A percentile compares a stretch with the other conserved stretches of the same genome.
Evolutionary conservation across 1,139 yeast genomes (phyloP).

Genomic region (Pichia sp.): DNA sequence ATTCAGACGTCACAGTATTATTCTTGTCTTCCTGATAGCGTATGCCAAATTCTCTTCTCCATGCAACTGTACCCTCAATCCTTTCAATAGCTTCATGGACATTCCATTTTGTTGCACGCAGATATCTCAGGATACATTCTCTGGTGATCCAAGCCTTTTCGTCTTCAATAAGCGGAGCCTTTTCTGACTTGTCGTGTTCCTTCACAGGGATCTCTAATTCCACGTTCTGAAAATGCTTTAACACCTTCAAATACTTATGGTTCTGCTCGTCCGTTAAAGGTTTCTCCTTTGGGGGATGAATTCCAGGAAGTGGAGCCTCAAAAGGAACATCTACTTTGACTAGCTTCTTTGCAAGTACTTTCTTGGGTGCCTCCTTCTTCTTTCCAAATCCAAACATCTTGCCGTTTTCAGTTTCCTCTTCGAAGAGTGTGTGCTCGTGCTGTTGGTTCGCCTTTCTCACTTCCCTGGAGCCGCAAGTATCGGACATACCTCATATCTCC

Average conservation of each 20-base stretch:
- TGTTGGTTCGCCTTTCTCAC: not conserved
- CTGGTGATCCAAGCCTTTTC: constrained; percentile 89
- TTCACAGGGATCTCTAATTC: constrained; percentile 36
- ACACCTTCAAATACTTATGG: constrained; percentile 54
- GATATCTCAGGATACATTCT: constrained; percentile 82
- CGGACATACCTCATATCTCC: not conserved
- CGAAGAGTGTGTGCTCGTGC: not conserved
- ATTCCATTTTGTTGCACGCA: constrained; percentile 90
- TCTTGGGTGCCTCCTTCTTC: constrained; percentile 31
- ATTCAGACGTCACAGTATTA: constrained; percentile 47
- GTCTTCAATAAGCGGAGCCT: constrained; percentile 43
- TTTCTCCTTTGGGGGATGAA: constrained; percentile 49
- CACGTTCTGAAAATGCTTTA: constrained; percentile 49
- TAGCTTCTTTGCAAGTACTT: constrained; percentile 22
- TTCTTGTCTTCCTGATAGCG: constrained; percentile 32
- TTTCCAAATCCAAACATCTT: constrained; percentile 33
- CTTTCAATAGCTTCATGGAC: constrained; percentile 66
- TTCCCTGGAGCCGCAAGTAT: not conserved
- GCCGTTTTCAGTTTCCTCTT: not conserved
- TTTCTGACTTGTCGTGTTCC: constrained; percentile 35
- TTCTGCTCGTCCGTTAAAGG: constrained; percentile 53
- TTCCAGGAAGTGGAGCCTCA: constrained; percentile 42
- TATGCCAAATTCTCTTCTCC: constrained; percentile 93
- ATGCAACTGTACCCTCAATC: constrained; percentile 68
- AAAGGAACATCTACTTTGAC: constrained; percentile 44